These are phyloP conservation scores for Davidsoniella neocaledoniae DNA, from an alignment of 2,329 filamentous ascomycete genomes.

Conservation along the genomic window DNA sequence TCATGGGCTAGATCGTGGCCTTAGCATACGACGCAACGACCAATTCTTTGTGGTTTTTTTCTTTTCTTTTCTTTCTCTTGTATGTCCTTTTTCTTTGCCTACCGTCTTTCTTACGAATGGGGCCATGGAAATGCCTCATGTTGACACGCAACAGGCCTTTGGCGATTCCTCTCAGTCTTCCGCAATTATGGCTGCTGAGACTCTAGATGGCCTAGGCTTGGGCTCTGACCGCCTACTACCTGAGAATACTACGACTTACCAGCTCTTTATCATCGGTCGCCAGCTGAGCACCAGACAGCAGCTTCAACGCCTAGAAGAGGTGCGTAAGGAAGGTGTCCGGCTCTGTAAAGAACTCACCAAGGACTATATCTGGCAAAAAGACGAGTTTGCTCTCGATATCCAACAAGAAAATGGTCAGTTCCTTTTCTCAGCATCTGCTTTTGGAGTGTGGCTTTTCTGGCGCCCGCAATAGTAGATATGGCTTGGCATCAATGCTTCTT, in stretches of 20 bases:
- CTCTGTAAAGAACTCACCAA: slow-evolving; percentile 50
- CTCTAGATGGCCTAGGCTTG: neutral
- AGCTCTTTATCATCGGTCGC: slow-evolving; percentile 52
- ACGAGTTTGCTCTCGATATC: slow-evolving; percentile 54
- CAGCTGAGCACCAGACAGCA: slow-evolving; percentile 35
- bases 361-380: slow-evolving; percentile 91
- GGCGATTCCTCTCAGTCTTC: neutral
- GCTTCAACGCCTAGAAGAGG: slow-evolving; percentile 48
- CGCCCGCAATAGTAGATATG: neutral
- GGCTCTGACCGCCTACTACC: slow-evolving; percentile 30
- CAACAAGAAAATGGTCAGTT: slow-evolving; percentile 40
- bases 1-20: too few species aligned
- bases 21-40: neutral
- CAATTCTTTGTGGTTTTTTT: neutral
- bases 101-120: neutral
- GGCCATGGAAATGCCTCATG: neutral
- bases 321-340: slow-evolving; percentile 51
- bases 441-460: too few species aligned
- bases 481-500: neutral
- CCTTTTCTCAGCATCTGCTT: too few species aligned
- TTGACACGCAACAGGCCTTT: neutral
- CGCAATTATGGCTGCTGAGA: neutral
- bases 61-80: neutral
- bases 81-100: too few species aligned
- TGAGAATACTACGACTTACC: slow-evolving; percentile 77